A percentile compares a stretch with the other conserved stretches of the same genome.
These are phyloP conservation scores for Scleroderma bovista DNA, from an alignment of 768 basidiomycete species.

Conservation along the genomic window DNA sequence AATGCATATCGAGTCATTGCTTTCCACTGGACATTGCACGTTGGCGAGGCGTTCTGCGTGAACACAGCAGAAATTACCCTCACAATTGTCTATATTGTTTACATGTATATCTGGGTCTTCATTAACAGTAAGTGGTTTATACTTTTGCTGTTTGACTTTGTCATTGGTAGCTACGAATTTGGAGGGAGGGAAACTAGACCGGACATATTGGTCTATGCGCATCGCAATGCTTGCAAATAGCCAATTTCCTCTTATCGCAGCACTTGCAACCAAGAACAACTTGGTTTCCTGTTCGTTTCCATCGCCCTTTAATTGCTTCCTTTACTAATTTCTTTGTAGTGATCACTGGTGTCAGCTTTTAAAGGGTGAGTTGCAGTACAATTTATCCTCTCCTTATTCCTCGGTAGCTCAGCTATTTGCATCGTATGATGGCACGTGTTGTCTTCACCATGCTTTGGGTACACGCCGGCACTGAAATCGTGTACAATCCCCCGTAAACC, in stretches of 20 bases:
- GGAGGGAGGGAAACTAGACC: conserved; percentile 14
- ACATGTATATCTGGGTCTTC: conserved; percentile 37
- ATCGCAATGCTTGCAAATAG: conserved; percentile 38
- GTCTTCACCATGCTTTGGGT: too few species aligned
- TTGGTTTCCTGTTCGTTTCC: conserved; percentile 35
- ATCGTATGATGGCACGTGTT: too few species aligned
- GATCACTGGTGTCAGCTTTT: conserved; percentile 46
- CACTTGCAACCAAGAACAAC: conserved; percentile 60
- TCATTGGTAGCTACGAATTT: conserved; percentile 16
- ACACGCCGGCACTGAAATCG: too few species aligned
- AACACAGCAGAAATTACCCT: conserved; percentile 39
- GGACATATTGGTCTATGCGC: conserved; percentile 28
- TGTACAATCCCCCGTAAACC: too few species aligned
- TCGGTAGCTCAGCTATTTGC: too few species aligned
- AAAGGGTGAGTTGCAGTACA: conserved; percentile 27
- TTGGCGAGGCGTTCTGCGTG: conserved; percentile 35
- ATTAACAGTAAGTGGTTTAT: conserved; percentile 36
- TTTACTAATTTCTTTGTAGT: conserved; percentile 25
- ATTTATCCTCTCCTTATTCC: too few species aligned
- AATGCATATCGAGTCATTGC: conserved; percentile 39
- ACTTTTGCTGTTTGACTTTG: neutral
- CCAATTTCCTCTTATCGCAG: conserved; percentile 52
- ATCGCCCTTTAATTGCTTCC: neutral
- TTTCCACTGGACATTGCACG: conserved; percentile 41
- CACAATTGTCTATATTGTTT: conserved; percentile 39